phyloP scores from a whole-genome alignment of 495 filamentous ascomycete species.

The Neurospora cerealis region DNA sequence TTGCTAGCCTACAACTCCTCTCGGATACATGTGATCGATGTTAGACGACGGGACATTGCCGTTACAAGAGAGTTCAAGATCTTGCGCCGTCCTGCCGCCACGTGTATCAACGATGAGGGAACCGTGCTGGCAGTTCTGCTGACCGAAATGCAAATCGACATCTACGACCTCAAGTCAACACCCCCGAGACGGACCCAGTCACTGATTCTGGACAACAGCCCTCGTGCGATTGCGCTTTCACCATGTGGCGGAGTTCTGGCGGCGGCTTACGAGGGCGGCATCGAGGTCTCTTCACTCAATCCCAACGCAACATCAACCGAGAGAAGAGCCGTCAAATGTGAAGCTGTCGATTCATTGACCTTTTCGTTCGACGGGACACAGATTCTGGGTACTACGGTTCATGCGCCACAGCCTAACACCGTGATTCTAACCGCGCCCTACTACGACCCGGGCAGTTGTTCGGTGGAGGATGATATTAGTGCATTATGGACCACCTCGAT shows the following conservation, averaged over 20 bases:
- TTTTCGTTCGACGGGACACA: constrained; percentile 81
- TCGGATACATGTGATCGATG: constrained; percentile 68
- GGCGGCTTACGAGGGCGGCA: constrained; percentile 75
- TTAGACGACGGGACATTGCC: constrained; percentile 42
- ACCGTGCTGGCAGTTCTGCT: constrained; percentile 68
- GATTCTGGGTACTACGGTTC: constrained; percentile 69
- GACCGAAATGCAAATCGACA: constrained; percentile 68
- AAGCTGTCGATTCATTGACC: constrained; percentile 62
- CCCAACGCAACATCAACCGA: constrained; percentile 53
- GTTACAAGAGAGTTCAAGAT: constrained; percentile 76
- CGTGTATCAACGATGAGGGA: constrained; percentile 72
- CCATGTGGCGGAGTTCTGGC: constrained; percentile 74
- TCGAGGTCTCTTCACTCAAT: constrained; percentile 73
- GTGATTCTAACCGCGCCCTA: constrained; percentile 77
- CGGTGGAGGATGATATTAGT: constrained; percentile 58
- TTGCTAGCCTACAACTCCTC: constrained; percentile 80
- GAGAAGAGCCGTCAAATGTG: constrained; percentile 71
- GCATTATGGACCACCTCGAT: constrained; percentile 85
- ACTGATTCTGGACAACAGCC: constrained; percentile 65
- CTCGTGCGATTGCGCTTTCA: constrained; percentile 68
- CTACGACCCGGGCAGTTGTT: constrained; percentile 48
- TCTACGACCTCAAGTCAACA: constrained; percentile 57
- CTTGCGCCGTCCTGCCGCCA: constrained; percentile 61
- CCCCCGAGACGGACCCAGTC: constrained; percentile 57
- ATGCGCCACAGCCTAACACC: constrained; percentile 52